These are phyloP conservation scores for Zygoascus meyerae DNA, from an alignment of 1,139 yeast species.

Conservation along the genomic window DNA sequence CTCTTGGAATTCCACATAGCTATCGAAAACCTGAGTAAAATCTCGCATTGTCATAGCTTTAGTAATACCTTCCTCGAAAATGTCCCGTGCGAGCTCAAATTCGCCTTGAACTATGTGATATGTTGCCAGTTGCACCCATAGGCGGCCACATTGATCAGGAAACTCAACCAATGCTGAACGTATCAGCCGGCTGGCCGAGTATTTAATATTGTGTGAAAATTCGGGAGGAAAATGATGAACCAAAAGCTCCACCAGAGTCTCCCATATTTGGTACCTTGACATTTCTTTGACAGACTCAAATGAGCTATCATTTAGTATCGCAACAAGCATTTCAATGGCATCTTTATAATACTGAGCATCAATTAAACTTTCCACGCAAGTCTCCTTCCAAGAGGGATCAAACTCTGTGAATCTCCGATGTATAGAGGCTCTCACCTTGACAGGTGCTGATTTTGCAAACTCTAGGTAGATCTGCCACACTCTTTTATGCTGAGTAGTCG, in stretches of 20 bases:
- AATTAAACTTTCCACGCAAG: constrained; percentile 26
- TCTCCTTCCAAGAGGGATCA: constrained; percentile 35
- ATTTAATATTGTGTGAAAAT: constrained; percentile 8
- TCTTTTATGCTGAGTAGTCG: constrained; percentile 47
- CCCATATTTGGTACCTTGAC: constrained; percentile 42
- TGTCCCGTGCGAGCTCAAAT: constrained; percentile 42
- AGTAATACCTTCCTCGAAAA: constrained; percentile 44
- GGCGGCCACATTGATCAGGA: constrained; percentile 55
- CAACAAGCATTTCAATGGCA: constrained; percentile 30
- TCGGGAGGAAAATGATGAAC: constrained; percentile 26
- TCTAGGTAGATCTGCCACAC: constrained; percentile 57
- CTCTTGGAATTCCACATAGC: constrained; percentile 60
- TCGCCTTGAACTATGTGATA: constrained; percentile 41
- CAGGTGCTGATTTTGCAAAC: constrained; percentile 43
- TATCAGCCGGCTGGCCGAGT: constrained; percentile 36
- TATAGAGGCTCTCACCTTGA: constrained; percentile 43
- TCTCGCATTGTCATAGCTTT: constrained; percentile 51
- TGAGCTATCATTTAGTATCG: constrained; percentile 31
- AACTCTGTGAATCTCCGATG: constrained; percentile 44
- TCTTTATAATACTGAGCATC: constrained; percentile 25
- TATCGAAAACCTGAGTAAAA: constrained; percentile 60
- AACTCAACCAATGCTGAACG: constrained; percentile 41
- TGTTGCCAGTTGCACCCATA: constrained; percentile 47
- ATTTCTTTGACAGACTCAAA: constrained; percentile 35
- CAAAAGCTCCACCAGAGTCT: constrained; percentile 45